Base-by-base conservation (phyloP, 371 early-diverging fungal genomes). In the Apophysomyces elegans region DNA sequence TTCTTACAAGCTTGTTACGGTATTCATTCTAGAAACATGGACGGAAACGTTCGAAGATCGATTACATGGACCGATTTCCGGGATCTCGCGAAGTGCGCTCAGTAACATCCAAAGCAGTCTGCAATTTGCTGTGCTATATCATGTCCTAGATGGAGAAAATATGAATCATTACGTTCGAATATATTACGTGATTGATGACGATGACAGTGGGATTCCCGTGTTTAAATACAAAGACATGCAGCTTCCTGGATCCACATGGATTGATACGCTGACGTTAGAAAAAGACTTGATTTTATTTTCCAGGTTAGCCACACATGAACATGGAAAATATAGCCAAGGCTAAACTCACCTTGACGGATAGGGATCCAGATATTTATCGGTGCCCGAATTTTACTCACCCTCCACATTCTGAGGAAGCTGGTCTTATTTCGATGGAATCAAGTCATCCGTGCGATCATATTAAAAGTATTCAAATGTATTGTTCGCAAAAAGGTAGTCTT, bases 201-300 rank as follows among this genome's bases (percentile, higher is more conserved):
- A 21, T 9, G 54, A 50, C 7, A 50, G 21, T 56, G 21, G 9
- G 9, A 21, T 21, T 5, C 54, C 54, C n/a, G 54, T 61, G n/a
- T 76, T 77, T 56, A 62, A 74, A 46, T 78, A 75, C 61, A 81
- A 76, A 58, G 79, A 82, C 64, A 38, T 77, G 5, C n/a, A 62
- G 26, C 60, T 82, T 46, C 82, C 78, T 37, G 82, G 82, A 0
- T 66, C 75, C 6, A 79, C 73, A 0, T 79, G 77, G 77, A 69
- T 79, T 26, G 43, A 73, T 18, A 16, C 72, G 11, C 71, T 82
- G 18, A 69, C 73, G 1, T 56, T 82, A 8, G 76, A 82, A 59
- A 56, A 72, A 0, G 63, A 75, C 37, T 67, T 70, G 1, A 61
- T 82, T 7, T 16, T 82, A 9, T 77, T 74, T 68, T 70, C 79